Conservation (phyloP, 208 protist genomes). For the Wallacemonas sp. region DNA sequence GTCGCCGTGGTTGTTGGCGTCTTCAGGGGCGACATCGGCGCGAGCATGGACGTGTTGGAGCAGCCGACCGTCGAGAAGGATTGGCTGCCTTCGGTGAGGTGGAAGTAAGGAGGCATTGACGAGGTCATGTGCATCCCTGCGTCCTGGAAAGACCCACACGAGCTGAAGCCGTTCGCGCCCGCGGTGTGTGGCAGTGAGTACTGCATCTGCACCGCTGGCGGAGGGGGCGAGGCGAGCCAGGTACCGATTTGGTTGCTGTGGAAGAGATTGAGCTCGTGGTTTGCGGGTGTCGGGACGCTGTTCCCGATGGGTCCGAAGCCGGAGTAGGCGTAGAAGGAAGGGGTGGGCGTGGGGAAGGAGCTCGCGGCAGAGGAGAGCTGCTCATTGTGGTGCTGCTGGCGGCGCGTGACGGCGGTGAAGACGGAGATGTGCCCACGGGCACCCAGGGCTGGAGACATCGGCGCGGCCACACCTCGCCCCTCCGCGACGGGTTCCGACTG, state of each 20-base stretch:
- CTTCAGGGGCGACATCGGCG: constrained; percentile 6
- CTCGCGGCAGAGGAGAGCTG: not conserved
- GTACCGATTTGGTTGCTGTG: not conserved
- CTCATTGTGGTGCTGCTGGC: constrained; percentile 8
- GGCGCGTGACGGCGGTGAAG: constrained; percentile 10
- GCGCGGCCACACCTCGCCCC: no score
- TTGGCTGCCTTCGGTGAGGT: not conserved
- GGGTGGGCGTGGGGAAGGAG: not conserved
- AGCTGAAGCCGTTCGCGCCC: no score
- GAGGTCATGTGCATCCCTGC: not conserved
- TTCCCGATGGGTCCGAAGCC: not conserved
- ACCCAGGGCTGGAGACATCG: no score
- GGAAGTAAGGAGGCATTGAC: not conserved
- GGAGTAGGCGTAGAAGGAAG: not conserved
- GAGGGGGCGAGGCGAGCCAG: not conserved
- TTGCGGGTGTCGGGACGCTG: not conserved
- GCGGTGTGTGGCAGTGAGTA: not conserved
- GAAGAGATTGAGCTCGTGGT: not conserved
- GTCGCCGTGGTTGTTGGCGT: not conserved
- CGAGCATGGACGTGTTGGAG: constrained; percentile 3
- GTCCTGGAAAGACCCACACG: constrained; percentile 9
- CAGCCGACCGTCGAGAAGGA: constrained; percentile 9
- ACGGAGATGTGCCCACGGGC: constrained; percentile 8
- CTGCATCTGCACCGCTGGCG: not conserved
- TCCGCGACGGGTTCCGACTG: no score